These are phyloP conservation scores for Xylaria sp. DNA, from an alignment of 2,329 filamentous ascomycete species.

Conservation along the genomic window DNA sequence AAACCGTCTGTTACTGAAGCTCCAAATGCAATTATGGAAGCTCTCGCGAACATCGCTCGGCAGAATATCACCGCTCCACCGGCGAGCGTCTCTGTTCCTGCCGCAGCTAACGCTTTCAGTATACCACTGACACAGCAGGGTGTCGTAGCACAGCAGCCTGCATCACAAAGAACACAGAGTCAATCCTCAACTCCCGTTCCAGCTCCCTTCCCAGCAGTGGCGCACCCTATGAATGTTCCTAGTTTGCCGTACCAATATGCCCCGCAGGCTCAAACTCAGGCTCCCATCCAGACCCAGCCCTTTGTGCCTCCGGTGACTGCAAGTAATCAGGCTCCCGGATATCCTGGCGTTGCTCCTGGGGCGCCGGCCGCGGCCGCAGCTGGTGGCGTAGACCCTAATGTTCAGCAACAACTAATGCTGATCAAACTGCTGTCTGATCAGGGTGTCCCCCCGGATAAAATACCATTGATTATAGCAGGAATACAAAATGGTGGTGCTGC, in stretches of 20 bases:
- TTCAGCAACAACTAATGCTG: constrained; percentile 77
- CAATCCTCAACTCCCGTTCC: constrained; percentile 48
- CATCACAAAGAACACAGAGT: constrained; percentile 42
- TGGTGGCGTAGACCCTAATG: constrained; percentile 60
- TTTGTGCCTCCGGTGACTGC: constrained; percentile 48
- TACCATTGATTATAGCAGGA: constrained; percentile 67
- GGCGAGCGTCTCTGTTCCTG: constrained; percentile 54
- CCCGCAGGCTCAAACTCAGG: constrained; percentile 54
- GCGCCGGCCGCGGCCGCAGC: constrained; percentile 50
- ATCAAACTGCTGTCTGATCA: constrained; percentile 80
- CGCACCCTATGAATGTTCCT: constrained; percentile 69
- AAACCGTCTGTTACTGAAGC: constrained; percentile 53
- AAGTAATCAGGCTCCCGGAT: constrained; percentile 53
- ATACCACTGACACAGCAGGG: constrained; percentile 42
- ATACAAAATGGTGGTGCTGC: constrained; percentile 55
- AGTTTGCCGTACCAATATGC: constrained; percentile 59
- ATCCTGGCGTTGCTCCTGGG: constrained; percentile 50
- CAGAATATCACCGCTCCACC: constrained; percentile 69
- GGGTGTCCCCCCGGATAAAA: constrained; percentile 81
- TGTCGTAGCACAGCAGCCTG: constrained; percentile 38
- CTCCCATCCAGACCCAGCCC: constrained; percentile 49
- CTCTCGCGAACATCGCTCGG: constrained; percentile 82
- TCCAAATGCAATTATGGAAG: constrained; percentile 76
- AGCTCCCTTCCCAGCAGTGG: constrained; percentile 55
- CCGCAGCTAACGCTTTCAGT: constrained; percentile 47